Conservation (phyloP, 371 early-diverging fungal species). For the Mucor lusitanicus region DNA sequence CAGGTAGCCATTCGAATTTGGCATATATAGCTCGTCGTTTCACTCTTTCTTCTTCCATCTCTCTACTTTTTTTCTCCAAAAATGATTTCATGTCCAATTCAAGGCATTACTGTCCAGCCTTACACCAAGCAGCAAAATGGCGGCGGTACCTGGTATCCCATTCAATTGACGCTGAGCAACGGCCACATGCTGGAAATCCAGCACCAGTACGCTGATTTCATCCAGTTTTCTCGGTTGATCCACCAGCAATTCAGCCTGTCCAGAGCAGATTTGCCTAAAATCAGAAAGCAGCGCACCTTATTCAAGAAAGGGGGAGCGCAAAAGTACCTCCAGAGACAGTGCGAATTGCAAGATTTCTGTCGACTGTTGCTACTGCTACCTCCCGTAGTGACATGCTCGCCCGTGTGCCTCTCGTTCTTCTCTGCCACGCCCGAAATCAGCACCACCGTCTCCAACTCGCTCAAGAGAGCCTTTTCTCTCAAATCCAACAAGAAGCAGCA, state of each 20-base stretch:
- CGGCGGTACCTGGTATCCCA: conserved; percentile 17
- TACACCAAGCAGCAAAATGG: not conserved
- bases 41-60: not conserved
- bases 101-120: not conserved
- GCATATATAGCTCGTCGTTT: not conserved
- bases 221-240: conserved; percentile 4
- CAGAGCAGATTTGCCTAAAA: not conserved
- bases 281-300: not conserved
- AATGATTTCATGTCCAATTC: not conserved
- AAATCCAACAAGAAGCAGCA: not conserved
- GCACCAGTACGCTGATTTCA: conserved; percentile 6
- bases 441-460: not conserved
- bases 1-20: not conserved
- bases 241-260: not conserved
- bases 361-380: not conserved
- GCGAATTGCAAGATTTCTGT: conserved; percentile 12
- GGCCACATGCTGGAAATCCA: not conserved
- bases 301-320: not conserved
- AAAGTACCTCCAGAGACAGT: conserved; percentile 4
- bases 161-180: not conserved
- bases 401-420: conserved; percentile 4
- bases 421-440: not conserved
- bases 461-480: conserved; percentile 3
- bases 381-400: not conserved
- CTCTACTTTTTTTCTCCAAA: not conserved